A percentile compares a stretch with the other conserved stretches of the same genome.
Evolutionary conservation across 768 basidiomycete genomes (phyloP).

Genomic region (Podaxis mareebaensis): DNA sequence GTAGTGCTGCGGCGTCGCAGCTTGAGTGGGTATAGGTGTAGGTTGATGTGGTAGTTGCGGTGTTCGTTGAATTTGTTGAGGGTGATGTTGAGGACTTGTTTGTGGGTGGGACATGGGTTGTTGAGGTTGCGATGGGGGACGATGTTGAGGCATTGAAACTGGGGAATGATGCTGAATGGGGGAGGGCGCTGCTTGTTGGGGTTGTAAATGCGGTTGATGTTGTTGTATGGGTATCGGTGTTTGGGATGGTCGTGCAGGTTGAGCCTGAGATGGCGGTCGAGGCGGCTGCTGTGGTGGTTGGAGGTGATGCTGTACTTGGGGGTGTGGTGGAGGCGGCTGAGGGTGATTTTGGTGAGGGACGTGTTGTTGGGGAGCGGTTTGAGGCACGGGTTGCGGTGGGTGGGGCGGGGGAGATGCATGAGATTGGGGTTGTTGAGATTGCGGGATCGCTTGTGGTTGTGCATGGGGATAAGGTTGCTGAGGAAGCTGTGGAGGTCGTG

Average conservation of each 20-base stretch:
- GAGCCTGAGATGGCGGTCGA: conserved; percentile 10
- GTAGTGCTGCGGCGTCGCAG: conserved; percentile 17
- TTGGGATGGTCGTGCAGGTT: conserved; percentile 15
- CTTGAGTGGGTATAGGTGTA: conserved; percentile 14
- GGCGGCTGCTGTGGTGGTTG: conserved; percentile 18
- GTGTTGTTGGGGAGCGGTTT: neutral
- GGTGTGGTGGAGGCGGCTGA: conserved; percentile 20
- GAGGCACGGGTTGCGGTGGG: conserved; percentile 11
- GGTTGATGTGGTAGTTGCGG: conserved; percentile 4
- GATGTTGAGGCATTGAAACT: conserved; percentile 9
- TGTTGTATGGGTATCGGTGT: conserved; percentile 17
- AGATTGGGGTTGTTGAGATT: conserved; percentile 9
- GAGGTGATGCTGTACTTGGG: conserved; percentile 22
- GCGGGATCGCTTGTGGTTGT: conserved; percentile 7
- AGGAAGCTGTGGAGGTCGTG: conserved; percentile 15
- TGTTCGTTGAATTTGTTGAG: conserved; percentile 11
- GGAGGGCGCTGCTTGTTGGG: conserved; percentile 10
- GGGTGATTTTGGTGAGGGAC: neutral
- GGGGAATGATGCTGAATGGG: conserved; percentile 15
- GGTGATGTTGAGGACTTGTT: conserved; percentile 20
- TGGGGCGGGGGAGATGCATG: conserved; percentile 17
- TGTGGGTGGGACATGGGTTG: conserved; percentile 16
- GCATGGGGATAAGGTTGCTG: neutral
- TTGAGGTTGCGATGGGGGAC: conserved; percentile 2
- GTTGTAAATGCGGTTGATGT: conserved; percentile 17